Conservation (phyloP, 768 basidiomycete species). For the Brasilioporus rufonigricans region DNA sequence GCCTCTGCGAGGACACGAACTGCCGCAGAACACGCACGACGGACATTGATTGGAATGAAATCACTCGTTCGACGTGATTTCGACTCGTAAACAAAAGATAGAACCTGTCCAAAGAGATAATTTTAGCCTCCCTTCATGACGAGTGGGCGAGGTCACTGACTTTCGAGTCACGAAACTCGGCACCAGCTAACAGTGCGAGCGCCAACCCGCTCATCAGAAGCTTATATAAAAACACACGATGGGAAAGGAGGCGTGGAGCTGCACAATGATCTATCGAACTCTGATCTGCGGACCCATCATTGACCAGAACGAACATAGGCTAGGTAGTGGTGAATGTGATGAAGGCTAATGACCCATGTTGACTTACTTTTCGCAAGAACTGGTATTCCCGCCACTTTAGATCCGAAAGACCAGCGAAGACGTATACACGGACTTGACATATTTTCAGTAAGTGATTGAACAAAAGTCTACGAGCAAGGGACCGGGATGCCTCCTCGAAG, state of each 20-base stretch:
- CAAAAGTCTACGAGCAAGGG: conserved; percentile 51
- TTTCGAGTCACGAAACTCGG: conserved; percentile 64
- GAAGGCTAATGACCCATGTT: neutral
- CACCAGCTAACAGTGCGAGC: conserved; percentile 49
- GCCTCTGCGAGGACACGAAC: conserved; percentile 7
- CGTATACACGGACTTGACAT: conserved; percentile 41
- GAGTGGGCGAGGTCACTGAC: conserved; percentile 28
- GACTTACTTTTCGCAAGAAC: conserved; percentile 38
- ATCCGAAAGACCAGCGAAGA: conserved; percentile 47
- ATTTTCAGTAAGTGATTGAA: conserved; percentile 45
- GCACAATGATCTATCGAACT: conserved; percentile 8
- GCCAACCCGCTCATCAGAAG: conserved; percentile 50
- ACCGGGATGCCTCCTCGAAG: conserved; percentile 44
- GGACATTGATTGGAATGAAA: conserved; percentile 13
- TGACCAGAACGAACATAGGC: conserved; percentile 67
- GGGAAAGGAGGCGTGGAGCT: conserved; percentile 38
- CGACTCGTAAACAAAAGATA: conserved; percentile 56
- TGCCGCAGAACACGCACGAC: conserved; percentile 7
- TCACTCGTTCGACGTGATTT: conserved; percentile 23
- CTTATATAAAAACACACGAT: conserved; percentile 49
- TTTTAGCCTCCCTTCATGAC: neutral
- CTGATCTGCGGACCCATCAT: conserved; percentile 45
- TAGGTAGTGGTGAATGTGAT: conserved; percentile 25
- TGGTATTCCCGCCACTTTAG: conserved; percentile 48
- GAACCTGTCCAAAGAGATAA: conserved; percentile 39